Evolutionary conservation across 192 early-diverging fungal species (phyloP), one percentile per base, ranked within the genome.

Genomic region (Coemansia sp.): DNA sequence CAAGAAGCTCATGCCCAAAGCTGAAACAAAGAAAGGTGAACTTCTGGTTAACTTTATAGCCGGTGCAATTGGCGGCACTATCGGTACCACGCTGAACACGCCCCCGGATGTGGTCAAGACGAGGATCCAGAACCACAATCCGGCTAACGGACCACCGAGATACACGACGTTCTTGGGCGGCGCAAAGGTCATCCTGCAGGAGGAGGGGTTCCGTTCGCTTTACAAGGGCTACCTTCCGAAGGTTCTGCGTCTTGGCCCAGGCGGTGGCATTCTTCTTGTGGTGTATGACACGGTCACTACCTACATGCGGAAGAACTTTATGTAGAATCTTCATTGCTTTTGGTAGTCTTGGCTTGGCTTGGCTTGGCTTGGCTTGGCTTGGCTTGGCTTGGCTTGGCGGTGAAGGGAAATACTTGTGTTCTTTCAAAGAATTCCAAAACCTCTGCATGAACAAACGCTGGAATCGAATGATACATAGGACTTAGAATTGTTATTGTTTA

Each of bases 41-140:
- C 75, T 96, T 62, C 65, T 85, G 41, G 89, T 89, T 69, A 97
- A 97, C 85, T 95, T 98, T 87, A 81, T 88, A 63, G 93, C 95
- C 58, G 96, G 96, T 43, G 85, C 92, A 15, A 88, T 95, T 71
- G 96, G 96, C 62, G 96, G 96, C 36, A 95, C 94, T 14, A 85
- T 95, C 63, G 96, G 94, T 38, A 98, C 96, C 6, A 87, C 93
- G 45, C 79, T 94, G 44, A 98, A 98, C 83, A 97, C 94, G 18
- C 96, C 96, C 20, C 90, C 94, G 48, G 96, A 98, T 84, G 96
- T 98, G 30, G 94, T 96, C 63, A 98, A 98, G 88, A 95, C 95
- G 6, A 88, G 96, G 60, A 90, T 98, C 58, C 96, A 98, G 81
- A 91, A 89, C 71, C 88, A 93, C 82, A 87, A 92, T 68, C 73